Base-by-base conservation (phyloP, 2,329 filamentous ascomycete genomes). In the Aspergillus flavus region DNA sequence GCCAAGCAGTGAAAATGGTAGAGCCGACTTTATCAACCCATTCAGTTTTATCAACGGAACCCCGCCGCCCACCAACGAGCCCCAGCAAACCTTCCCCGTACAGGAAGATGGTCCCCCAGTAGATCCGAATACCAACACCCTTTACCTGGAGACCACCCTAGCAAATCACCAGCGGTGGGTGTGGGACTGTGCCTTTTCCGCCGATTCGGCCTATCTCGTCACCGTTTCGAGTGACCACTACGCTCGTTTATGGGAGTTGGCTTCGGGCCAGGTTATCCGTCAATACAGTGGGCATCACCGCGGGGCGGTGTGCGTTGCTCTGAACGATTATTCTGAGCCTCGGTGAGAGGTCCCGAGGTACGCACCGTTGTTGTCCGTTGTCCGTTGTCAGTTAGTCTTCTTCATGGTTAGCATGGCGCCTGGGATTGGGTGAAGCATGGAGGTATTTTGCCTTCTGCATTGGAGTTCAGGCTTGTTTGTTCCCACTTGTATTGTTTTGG, bases 231-330 rank as follows among this genome's bases (percentile, higher is more conserved):
- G 91, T 48, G 94, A 97, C 75, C 94, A 97, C 77, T 97, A 96
- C 75, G 94, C 94, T 2, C 86, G 94, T 21, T 81, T 97, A 61
- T 97, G 94, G 94, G 94, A 97, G 81, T 82, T 97, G 67, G 83
- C 85, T 67, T 93, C 90, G 69, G 93, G 96, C 78, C 90, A 89
- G 72, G 94, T 97, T 68, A 97, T 97, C 71, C 86, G 94, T 54
- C 94, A 97, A 81, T 97, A 97, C 77, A 97, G 96, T 75, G 94
- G 94, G 7, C 94, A 97, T 75, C 94, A 97, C 76, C 86, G 94
- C 41, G 94, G 94, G 50, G 92, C 93, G 4, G 93, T 97, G 0
- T 97, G 94, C 74, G 94, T 97, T 43, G 94, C 94, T 16, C 82
- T 97, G 67, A 97, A 97, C 76, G 94, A 97, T 75, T 93, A 93